Base-by-base conservation (phyloP, 192 early-diverging fungal genomes). In the Pilobolus umbonatus region DNA sequence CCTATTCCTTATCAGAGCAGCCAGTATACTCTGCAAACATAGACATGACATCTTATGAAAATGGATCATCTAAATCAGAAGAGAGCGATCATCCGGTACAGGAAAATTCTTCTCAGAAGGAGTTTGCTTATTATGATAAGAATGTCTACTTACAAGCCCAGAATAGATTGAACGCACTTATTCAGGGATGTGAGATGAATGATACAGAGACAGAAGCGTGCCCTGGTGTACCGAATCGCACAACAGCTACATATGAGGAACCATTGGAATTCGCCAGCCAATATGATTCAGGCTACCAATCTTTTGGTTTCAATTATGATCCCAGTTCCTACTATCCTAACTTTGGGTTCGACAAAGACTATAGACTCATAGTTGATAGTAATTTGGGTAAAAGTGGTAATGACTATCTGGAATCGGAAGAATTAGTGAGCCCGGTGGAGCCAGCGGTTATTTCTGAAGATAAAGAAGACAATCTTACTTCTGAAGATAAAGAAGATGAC, bases 51-150 rank as follows among this genome's bases (percentile, higher is more conserved):
- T 26, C 0, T 2, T 49, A 49, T 28, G 47, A 49, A 6, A 54
- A 38, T 12, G 34, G 38, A 22, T 35, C 21, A 14, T 38, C 52
- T 2, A 22, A 54, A 24, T 12, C 25, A 38, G 21, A 14, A 11
- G 22, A 6, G 5, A 22, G 35, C 22, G 12, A 54, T 11, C 30
- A 47, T 39, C 45, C 42, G 6, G 22, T 24, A 4, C 15, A 46
- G 0, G 57, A 59, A 10, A 24, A 39, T n/a, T 59, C 35, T 36
- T 31, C 32, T 2, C n/a, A n/a, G n/a, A n/a, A n/a, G n/a, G n/a
- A n/a, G n/a, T n/a, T n/a, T n/a, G 45, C 57, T 0, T 59, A 38
- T 9, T 59, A 32, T 49, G 57, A 59, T 48, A 22, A 34, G 30
- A 8, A 24, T 38, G 34, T 47, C 6, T 48, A 48, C 5, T 3